Percentiles rank a stretch among this genome's conserved stretches.
phyloP scores from a whole-genome alignment of 148 eudicot genomes.

The Spergularia bocconei region DNA sequence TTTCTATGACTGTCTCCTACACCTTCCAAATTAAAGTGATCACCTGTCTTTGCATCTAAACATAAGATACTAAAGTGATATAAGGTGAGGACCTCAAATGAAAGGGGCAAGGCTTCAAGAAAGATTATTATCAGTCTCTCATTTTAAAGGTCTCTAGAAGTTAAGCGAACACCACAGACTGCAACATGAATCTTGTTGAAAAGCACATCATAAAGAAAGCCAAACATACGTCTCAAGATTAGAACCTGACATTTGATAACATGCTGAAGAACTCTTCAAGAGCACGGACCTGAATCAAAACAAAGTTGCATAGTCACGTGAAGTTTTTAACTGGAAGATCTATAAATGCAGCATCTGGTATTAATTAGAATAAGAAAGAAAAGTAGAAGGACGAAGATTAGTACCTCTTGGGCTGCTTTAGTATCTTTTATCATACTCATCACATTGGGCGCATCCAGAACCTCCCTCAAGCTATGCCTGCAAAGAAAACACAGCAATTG shows the following conservation, averaged over 20 bases:
- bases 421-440: constrained; percentile 96
- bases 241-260: constrained; percentile 90
- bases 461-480: constrained; percentile 98
- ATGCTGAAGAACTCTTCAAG: constrained; percentile 91
- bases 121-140: no score
- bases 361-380: not conserved
- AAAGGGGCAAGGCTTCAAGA: no score
- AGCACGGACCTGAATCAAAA: constrained; percentile 64
- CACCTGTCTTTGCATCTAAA: no score
- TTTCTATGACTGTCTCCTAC: no score
- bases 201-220: constrained; percentile 16
- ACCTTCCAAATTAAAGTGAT: no score
- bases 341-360: not conserved
- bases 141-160: no score
- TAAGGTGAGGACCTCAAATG: no score
- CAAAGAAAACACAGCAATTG: constrained; percentile 6
- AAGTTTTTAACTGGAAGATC: not conserved
- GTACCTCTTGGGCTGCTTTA: constrained; percentile 96
- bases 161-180: not conserved
- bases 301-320: constrained; percentile 14
- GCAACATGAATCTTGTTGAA: constrained; percentile 7
- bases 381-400: not conserved
- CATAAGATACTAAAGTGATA: no score
- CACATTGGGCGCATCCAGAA: constrained; percentile 92
- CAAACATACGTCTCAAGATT: constrained; percentile 34